phyloP scores from a whole-genome alignment of 306 rosid species.

The Vigna nakashimae region DNA sequence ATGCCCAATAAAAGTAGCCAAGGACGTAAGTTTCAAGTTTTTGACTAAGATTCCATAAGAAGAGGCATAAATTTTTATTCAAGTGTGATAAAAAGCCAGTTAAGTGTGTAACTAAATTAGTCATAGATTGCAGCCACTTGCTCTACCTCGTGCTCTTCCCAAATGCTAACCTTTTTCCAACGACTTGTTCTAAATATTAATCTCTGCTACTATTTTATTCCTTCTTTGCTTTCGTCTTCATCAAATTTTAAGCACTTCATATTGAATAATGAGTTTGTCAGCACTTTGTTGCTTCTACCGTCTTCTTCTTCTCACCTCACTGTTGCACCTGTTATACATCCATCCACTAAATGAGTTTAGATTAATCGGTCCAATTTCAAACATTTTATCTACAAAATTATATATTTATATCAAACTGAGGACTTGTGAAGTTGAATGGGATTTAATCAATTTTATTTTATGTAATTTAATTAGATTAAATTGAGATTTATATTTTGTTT shows the following conservation, averaged over 20 bases:
- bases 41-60: slow-evolving; percentile 66
- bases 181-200: slow-evolving; percentile 36
- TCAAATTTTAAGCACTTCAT: slow-evolving; percentile 48
- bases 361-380: no score
- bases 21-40: slow-evolving; percentile 57
- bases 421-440: no score
- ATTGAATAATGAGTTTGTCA: slow-evolving; percentile 37
- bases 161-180: slow-evolving; percentile 32
- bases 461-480: no score
- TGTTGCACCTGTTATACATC: no score
- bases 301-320: neutral
- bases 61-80: slow-evolving; percentile 5
- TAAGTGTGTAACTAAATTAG: slow-evolving; percentile 27
- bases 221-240: slow-evolving; percentile 24
- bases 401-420: no score
- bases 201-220: slow-evolving; percentile 30
- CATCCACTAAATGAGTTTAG: no score
- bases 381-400: no score
- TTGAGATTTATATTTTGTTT: no score
- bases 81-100: slow-evolving; percentile 27
- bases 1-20: slow-evolving; percentile 35
- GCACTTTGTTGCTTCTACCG: slow-evolving; percentile 37
- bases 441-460: no score
- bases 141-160: slow-evolving; percentile 76
- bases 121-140: slow-evolving; percentile 58